phyloP scores from a whole-genome alignment of 108 stramenopile genomes.

The Seminavis robusta region DNA sequence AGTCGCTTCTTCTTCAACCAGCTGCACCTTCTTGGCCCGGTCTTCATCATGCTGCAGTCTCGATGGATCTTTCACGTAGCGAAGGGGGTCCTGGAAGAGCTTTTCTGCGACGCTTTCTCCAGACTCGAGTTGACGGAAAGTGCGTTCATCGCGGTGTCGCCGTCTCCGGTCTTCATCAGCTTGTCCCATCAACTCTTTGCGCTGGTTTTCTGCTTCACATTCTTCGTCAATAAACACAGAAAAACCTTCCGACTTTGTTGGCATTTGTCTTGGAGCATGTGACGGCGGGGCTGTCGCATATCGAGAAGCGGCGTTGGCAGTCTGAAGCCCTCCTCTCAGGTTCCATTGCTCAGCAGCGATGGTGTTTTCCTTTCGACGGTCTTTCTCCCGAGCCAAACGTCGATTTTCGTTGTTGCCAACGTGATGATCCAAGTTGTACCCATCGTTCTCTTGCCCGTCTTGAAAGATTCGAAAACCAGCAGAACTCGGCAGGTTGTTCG shows the following conservation, averaged over 20 bases:
- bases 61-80: conserved; percentile 64
- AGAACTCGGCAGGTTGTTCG: conserved; percentile 9
- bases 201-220: conserved; percentile 34
- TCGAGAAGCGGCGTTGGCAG: conserved; percentile 5
- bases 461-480: conserved; percentile 67
- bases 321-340: conserved; percentile 64
- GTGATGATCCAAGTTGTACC: conserved; percentile 31
- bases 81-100: conserved; percentile 64
- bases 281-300: conserved; percentile 10
- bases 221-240: conserved; percentile 83
- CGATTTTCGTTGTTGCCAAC: conserved; percentile 16
- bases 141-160: conserved; percentile 53
- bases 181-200: conserved; percentile 11
- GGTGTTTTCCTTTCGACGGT: conserved; percentile 72
- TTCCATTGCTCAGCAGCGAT: conserved; percentile 70
- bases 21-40: conserved; percentile 19
- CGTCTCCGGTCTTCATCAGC: conserved; percentile 15
- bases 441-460: conserved; percentile 18
- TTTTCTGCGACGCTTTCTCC: conserved; percentile 42
- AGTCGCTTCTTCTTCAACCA: conserved; percentile 1
- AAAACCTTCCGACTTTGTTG: conserved; percentile 40
- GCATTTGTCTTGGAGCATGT: conserved; percentile 5
- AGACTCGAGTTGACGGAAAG: conserved; percentile 66
- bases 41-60: conserved; percentile 33
- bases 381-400: conserved; percentile 48